Conservation (phyloP, 2,329 filamentous ascomycete genomes). For the Zasmidium angulare region DNA sequence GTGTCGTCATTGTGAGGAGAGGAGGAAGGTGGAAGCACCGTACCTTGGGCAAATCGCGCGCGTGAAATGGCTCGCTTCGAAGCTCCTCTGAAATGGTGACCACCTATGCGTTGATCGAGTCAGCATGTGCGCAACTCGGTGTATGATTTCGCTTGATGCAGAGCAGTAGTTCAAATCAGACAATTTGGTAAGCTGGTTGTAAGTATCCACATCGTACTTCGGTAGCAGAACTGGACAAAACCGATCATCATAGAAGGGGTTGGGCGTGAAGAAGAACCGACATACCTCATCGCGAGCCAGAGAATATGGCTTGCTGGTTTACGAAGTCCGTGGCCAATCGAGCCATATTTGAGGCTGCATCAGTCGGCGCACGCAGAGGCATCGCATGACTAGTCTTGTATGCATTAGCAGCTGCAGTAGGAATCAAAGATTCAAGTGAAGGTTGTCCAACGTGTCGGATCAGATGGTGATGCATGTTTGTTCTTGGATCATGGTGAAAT, state of each 20-base stretch:
- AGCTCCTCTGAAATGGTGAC: neutral
- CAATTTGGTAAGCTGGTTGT: slow-evolving; percentile 40
- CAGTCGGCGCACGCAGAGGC: too few species aligned
- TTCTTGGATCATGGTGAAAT: slow-evolving; percentile 38
- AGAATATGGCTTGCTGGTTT: neutral
- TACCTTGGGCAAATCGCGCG: neutral
- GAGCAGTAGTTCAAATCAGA: slow-evolving; percentile 31
- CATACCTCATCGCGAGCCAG: neutral
- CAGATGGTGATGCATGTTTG: slow-evolving; percentile 46
- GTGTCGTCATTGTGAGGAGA: slow-evolving; percentile 34
- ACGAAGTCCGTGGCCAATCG: neutral
- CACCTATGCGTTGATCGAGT: neutral
- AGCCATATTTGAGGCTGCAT: too few species aligned
- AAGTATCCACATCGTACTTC: slow-evolving; percentile 38
- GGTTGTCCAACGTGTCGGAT: slow-evolving; percentile 19
- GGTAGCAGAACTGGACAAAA: slow-evolving; percentile 44
- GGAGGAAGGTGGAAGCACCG: neutral
- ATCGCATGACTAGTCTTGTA: neutral
- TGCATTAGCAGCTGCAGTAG: neutral
- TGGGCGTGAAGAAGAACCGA: neutral
- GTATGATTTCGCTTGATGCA: neutral
- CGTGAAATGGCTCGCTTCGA: neutral
- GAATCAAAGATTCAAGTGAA: neutral
- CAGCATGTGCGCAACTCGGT: neutral
- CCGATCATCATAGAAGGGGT: slow-evolving; percentile 36